These are phyloP conservation scores for Nicotiana otophora DNA, from an alignment of 257 asterid genomes.

Conservation along the genomic window DNA sequence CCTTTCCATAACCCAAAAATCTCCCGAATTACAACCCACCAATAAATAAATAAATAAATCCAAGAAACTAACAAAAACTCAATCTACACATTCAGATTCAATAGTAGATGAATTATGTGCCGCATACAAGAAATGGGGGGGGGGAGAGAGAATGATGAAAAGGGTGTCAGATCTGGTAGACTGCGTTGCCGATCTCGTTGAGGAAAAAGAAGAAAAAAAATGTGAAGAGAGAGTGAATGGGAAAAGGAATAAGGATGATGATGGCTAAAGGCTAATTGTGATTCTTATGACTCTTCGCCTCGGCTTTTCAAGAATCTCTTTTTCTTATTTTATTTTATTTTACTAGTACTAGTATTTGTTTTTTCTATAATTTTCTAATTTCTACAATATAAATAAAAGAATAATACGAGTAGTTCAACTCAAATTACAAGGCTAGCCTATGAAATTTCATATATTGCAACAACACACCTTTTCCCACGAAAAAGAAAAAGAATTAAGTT, in stretches of 20 bases:
- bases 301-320: neutral
- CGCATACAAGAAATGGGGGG: neutral
- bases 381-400: too few relatives aligned
- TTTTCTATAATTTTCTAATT: too few relatives aligned
- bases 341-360: neutral
- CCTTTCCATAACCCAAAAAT: conserved; percentile 30
- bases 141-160: neutral
- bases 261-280: too few relatives aligned
- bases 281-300: neutral
- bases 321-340: neutral
- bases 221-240: neutral
- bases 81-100: conserved; percentile 1
- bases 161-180: neutral
- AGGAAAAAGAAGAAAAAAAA: neutral
- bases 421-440: neutral
- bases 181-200: conserved; percentile 3
- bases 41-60: neutral
- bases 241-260: neutral
- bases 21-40: neutral
- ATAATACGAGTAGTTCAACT: neutral
- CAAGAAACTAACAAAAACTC: neutral
- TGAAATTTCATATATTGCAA: neutral
- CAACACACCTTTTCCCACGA: neutral
- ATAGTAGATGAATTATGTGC: neutral
- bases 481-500: too few relatives aligned